phyloP scores from a whole-genome alignment of 2,329 filamentous ascomycete genomes.

The Aspergillus latus region DNA sequence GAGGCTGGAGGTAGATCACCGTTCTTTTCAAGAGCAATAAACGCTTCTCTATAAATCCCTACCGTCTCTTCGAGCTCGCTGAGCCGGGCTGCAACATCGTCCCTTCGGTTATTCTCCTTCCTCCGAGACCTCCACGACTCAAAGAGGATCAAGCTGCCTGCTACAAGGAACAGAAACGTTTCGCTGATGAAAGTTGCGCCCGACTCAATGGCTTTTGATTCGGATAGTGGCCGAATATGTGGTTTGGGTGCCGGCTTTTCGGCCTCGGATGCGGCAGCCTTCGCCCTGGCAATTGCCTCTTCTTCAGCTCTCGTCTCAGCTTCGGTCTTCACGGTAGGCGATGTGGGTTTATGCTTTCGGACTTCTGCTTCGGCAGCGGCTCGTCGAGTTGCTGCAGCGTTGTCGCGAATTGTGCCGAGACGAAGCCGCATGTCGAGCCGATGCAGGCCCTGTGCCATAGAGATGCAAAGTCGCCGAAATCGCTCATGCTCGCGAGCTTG shows the following conservation, averaged over 20 bases:
- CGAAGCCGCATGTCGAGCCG: constrained; percentile 67
- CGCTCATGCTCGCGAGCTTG: constrained; percentile 68
- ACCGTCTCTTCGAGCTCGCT: constrained; percentile 57
- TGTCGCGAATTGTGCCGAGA: constrained; percentile 64
- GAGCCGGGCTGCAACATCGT: constrained; percentile 61
- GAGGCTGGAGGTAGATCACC: constrained; percentile 30
- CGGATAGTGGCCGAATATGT: constrained; percentile 63
- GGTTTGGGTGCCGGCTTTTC: constrained; percentile 50
- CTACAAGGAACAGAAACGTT: constrained; percentile 65
- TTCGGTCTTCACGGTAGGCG: constrained; percentile 62
- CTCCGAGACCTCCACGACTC: constrained; percentile 62
- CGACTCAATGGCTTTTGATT: constrained; percentile 67
- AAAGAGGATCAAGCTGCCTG: constrained; percentile 61
- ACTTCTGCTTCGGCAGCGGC: constrained; percentile 56
- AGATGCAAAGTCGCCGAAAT: constrained; percentile 62
- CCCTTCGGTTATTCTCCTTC: constrained; percentile 60
- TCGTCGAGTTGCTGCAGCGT: constrained; percentile 50
- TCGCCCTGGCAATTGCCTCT: constrained; percentile 45
- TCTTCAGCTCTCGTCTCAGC: constrained; percentile 59
- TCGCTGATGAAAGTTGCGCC: constrained; percentile 70
- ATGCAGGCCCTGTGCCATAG: constrained; percentile 64
- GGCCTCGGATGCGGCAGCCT: constrained; percentile 46
- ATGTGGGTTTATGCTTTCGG: constrained; percentile 52
- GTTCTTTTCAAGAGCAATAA: constrained; percentile 47
- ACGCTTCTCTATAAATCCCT: constrained; percentile 39